A percentile compares a stretch with the other conserved stretches of the same genome.
These are phyloP conservation scores for Scedosporium dehoogii DNA, from an alignment of 2,329 filamentous ascomycete species.

Conservation along the genomic window DNA sequence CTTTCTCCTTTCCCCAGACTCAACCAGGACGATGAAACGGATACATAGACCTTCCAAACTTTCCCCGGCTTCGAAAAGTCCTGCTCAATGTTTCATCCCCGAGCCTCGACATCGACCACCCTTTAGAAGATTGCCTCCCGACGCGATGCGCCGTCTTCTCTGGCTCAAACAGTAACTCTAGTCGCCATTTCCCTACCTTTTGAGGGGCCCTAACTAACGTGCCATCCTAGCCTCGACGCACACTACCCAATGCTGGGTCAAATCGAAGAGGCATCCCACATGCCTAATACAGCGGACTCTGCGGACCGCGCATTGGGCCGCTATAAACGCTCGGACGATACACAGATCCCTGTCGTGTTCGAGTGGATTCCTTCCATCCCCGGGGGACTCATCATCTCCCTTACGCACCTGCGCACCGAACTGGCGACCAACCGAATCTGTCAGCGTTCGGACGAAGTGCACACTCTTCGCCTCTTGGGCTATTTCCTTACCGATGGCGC, in stretches of 20 bases:
- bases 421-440: neutral
- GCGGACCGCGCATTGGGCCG: neutral
- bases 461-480: neutral
- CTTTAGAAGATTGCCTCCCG: neutral
- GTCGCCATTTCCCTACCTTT: neutral
- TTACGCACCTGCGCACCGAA: neutral
- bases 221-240: neutral
- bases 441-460: neutral
- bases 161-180: neutral
- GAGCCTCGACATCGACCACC: neutral
- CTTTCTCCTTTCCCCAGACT: too few relatives aligned
- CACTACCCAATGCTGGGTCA: neutral
- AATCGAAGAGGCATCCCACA: too few relatives aligned
- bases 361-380: constrained; percentile 2
- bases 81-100: neutral
- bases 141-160: neutral
- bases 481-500: neutral
- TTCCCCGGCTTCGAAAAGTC: neutral
- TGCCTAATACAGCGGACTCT: neutral
- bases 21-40: neutral
- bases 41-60: neutral
- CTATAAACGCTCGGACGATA: neutral
- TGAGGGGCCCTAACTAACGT: neutral
- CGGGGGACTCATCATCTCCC: neutral
- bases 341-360: neutral